Percentiles rank a stretch among this genome's conserved stretches.
phyloP scores from a whole-genome alignment of 1,139 yeast species.

The Debaryomycetaceae sp. region DNA sequence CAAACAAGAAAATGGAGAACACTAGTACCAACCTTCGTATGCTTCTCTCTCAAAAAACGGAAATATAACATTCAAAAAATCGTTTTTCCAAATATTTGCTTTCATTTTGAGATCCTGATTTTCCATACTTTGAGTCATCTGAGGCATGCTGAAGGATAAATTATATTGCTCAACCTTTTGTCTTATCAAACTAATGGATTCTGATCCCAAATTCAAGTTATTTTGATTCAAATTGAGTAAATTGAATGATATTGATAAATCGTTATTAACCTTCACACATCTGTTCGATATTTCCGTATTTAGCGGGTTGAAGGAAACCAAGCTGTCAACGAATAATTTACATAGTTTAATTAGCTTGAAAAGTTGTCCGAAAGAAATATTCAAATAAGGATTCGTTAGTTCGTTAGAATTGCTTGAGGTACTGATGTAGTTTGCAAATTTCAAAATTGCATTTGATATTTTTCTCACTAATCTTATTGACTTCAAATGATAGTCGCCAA shows the following conservation, averaged over 20 bases:
- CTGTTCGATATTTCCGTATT: conserved; percentile 24
- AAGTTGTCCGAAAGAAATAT: conserved; percentile 32
- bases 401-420: conserved; percentile 11
- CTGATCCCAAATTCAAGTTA: conserved; percentile 21
- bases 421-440: conserved; percentile 25
- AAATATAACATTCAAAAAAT: conserved; percentile 21
- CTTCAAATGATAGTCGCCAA: conserved; percentile 48
- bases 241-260: conserved; percentile 35
- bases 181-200: conserved; percentile 21
- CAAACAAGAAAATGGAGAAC: not conserved
- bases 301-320: conserved; percentile 16
- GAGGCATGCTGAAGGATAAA: conserved; percentile 22
- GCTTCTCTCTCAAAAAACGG: conserved; percentile 33
- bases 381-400: conserved; percentile 32
- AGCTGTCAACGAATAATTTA: conserved; percentile 34
- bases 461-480: conserved; percentile 43
- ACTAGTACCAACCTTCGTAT: conserved; percentile 34
- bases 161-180: conserved; percentile 25
- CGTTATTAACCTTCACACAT: conserved; percentile 35
- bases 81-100: conserved; percentile 28
- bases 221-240: conserved; percentile 29
- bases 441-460: conserved; percentile 35
- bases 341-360: conserved; percentile 35
- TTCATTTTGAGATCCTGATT: conserved; percentile 8
- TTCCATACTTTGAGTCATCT: not conserved